Evolutionary conservation across 306 rosid genomes (phyloP).

Genomic region (Trifolium subterraneum): DNA sequence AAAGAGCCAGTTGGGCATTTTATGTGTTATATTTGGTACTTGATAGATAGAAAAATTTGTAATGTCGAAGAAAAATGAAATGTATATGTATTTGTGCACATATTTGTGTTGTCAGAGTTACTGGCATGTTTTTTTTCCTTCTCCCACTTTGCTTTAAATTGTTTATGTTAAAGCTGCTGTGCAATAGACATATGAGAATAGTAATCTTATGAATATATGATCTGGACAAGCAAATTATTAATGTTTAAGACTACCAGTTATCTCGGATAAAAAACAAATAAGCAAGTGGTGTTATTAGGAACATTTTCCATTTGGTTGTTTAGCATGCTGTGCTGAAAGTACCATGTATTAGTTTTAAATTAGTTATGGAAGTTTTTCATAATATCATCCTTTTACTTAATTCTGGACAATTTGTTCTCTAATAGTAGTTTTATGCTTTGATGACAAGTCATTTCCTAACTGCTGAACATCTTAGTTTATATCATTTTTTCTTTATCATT

Average conservation of each 20-base stretch:
- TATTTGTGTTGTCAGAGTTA: background rate
- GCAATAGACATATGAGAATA: constrained; percentile 1
- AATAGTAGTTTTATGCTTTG: constrained; percentile 31
- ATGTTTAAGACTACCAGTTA: constrained; percentile 6
- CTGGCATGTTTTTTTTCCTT: background rate
- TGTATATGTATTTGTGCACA: background rate
- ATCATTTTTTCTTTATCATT: constrained; percentile 13
- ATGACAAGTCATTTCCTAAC: constrained; percentile 23
- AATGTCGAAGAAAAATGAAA: background rate
- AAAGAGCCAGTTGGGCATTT: background rate
- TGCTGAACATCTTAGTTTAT: constrained; percentile 25
- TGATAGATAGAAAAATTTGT: background rate
- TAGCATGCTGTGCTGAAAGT: constrained; percentile 26
- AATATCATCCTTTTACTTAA: constrained; percentile 5
- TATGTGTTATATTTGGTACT: background rate
- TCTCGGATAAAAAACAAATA: background rate
- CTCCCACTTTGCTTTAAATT: background rate
- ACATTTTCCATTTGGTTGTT: constrained; percentile 26
- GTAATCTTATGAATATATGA: constrained; percentile 14
- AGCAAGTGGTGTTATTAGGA: constrained; percentile 21
- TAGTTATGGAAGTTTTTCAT: constrained; percentile 15
- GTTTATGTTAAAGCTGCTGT: constrained; percentile 11
- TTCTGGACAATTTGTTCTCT: constrained; percentile 23
- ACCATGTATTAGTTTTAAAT: constrained; percentile 3
- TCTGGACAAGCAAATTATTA: constrained; percentile 25